These are phyloP conservation scores for Solanum gracilifrons DNA, from an alignment of 257 asterid species.

Conservation along the genomic window DNA sequence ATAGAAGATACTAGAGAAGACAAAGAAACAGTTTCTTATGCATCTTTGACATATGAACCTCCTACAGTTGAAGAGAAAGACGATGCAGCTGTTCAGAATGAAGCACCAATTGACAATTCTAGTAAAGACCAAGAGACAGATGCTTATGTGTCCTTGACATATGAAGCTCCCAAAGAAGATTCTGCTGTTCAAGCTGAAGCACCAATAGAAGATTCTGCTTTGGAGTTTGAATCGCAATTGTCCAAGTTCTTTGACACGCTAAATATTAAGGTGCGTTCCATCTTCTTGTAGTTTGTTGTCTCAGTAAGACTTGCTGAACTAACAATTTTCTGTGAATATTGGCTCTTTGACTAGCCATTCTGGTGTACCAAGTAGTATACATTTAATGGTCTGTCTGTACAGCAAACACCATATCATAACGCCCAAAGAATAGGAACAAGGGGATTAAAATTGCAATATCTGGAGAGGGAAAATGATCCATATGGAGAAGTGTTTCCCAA, in stretches of 20 bases:
- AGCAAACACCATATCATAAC: background rate
- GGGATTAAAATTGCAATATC: background rate
- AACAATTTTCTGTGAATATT: background rate
- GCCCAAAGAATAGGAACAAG: background rate
- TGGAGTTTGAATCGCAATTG: background rate
- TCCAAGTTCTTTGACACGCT: slow-evolving; percentile 14
- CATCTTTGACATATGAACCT: background rate
- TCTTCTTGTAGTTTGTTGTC: background rate
- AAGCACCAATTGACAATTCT: slow-evolving; percentile 6
- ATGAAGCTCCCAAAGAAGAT: slow-evolving; percentile 1
- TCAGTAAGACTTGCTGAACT: background rate
- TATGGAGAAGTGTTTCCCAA: background rate
- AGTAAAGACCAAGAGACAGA: background rate
- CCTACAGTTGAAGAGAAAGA: background rate
- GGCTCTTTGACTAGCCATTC: background rate
- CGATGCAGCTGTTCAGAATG: background rate
- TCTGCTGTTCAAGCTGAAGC: background rate
- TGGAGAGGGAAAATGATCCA: background rate
- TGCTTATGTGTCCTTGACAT: background rate
- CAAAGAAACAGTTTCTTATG: background rate
- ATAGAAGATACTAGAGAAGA: background rate
- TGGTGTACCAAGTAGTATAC: background rate
- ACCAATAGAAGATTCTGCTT: slow-evolving; percentile 6
- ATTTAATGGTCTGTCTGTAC: background rate
- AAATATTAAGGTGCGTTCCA: slow-evolving; percentile 18